A percentile compares a stretch with the other conserved stretches of the same genome.
Conservation (phyloP, 2,329 filamentous ascomycete genomes). For the Monilinia vaccinii-corymbosi region DNA sequence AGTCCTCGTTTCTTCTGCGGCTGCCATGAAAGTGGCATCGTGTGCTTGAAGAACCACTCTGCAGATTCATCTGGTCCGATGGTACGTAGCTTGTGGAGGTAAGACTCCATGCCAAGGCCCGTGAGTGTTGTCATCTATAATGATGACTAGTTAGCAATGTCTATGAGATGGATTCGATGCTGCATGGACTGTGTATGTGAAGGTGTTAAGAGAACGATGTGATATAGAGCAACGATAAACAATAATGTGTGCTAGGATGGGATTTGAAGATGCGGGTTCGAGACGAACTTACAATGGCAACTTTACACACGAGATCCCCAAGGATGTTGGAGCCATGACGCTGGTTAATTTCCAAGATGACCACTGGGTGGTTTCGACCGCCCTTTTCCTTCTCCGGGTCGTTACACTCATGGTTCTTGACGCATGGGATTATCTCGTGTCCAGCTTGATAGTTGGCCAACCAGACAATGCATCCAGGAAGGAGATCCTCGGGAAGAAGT, state of each 20-base stretch:
- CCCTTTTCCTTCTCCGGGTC: conserved; percentile 6
- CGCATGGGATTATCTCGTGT: conserved; percentile 7
- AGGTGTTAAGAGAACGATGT: neutral
- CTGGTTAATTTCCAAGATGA: conserved; percentile 10
- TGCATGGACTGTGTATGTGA: too few relatives aligned
- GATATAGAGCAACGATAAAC: neutral
- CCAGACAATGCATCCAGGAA: conserved; percentile 16
- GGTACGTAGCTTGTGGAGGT: neutral
- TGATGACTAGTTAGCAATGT: neutral
- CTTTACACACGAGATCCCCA: conserved; percentile 14
- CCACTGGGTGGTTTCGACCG: conserved; percentile 14
- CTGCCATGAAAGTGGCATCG: neutral
- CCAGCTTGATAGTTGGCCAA: neutral
- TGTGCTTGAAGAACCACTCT: neutral
- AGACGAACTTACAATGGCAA: conserved; percentile 12
- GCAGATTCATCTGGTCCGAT: neutral
- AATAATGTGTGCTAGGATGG: neutral
- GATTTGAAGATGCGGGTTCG: neutral
- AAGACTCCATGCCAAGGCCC: neutral
- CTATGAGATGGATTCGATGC: rapidly evolving
- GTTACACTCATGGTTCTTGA: conserved; percentile 1
- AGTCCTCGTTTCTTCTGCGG: neutral
- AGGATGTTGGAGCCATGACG: neutral
- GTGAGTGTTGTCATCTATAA: neutral
- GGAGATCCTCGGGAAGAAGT: neutral